Percentiles rank a stretch among this genome's conserved stretches.
Evolutionary conservation across 441 rosid species (phyloP).

Genomic region (Pelargonium australe): DNA sequence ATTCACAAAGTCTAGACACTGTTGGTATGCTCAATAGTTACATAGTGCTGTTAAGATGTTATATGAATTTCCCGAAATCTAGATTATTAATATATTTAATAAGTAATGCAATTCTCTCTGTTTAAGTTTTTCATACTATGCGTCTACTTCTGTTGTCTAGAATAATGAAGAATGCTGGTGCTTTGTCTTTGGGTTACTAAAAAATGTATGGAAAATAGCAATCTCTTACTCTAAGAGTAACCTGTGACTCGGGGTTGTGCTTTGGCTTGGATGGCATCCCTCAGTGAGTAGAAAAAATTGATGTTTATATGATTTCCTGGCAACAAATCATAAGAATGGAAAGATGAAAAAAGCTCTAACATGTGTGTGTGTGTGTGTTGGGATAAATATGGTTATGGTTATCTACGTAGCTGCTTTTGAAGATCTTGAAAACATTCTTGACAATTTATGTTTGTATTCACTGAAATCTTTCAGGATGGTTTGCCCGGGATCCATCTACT

Average conservation of each 20-base stretch:
- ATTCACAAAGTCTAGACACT: slow-evolving; percentile 80
- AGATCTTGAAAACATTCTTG: slow-evolving; percentile 18
- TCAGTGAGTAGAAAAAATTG: neutral
- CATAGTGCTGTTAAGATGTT: slow-evolving; percentile 15
- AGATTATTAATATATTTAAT: slow-evolving; percentile 9
- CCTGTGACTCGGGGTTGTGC: neutral
- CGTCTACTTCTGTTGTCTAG: neutral
- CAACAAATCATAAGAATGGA: neutral
- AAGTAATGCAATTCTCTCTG: neutral
- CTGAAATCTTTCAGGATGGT: slow-evolving; percentile 51
- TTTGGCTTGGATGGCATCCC: neutral
- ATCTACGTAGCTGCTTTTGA: slow-evolving; percentile 5
- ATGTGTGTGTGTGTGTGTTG: neutral
- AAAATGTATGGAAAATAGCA: neutral
- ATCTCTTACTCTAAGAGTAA: neutral
- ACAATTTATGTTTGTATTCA: slow-evolving; percentile 13
- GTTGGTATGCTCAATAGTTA: slow-evolving; percentile 48
- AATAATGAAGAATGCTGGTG: neutral
- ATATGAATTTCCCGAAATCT: neutral
- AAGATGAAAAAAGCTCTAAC: neutral
- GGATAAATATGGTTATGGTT: slow-evolving; percentile 6
- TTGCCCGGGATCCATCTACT: slow-evolving; percentile 72
- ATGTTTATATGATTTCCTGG: neutral
- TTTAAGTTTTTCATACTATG: neutral
- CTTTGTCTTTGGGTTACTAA: neutral